These are phyloP conservation scores for Amaranthus palmeri DNA, from an alignment of 148 eudicot species.

Conservation along the genomic window DNA sequence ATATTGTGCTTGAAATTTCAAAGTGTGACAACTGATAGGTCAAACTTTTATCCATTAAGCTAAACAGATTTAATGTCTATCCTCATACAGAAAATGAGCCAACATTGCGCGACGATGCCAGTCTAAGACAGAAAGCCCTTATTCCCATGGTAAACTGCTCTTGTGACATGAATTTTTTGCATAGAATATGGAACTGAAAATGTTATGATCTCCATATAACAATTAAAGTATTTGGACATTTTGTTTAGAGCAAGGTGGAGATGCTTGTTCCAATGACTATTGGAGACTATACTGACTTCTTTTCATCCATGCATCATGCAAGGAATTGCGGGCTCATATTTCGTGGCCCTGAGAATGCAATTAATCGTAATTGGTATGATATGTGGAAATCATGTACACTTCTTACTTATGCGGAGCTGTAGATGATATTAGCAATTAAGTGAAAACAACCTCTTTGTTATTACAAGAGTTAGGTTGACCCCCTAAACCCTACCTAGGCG, in stretches of 20 bases:
- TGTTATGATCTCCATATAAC: neutral
- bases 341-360: slow-evolving; percentile 74
- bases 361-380: slow-evolving; percentile 68
- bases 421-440: too few relatives aligned
- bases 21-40: neutral
- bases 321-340: slow-evolving; percentile 81
- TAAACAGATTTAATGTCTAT: slow-evolving; percentile 6
- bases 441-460: too few relatives aligned
- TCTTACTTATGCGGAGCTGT: too few relatives aligned
- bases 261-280: slow-evolving; percentile 78
- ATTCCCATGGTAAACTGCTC: slow-evolving; percentile 47
- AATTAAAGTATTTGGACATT: slow-evolving; percentile 1
- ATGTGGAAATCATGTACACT: too few relatives aligned
- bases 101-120: slow-evolving; percentile 62
- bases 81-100: slow-evolving; percentile 60
- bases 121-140: slow-evolving; percentile 65
- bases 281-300: slow-evolving; percentile 96
- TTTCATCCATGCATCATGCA: slow-evolving; percentile 84
- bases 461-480: too few relatives aligned
- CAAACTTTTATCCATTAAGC: neutral
- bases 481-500: too few relatives aligned
- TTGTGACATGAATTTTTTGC: neutral
- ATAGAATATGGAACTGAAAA: neutral
- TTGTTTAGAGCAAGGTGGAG: slow-evolving; percentile 60
- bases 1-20: neutral